Percentiles rank a stretch among this genome's conserved stretches.
These are phyloP conservation scores for Metschnikowia lochheadii DNA, from an alignment of 805 yeast species.

Conservation along the genomic window DNA sequence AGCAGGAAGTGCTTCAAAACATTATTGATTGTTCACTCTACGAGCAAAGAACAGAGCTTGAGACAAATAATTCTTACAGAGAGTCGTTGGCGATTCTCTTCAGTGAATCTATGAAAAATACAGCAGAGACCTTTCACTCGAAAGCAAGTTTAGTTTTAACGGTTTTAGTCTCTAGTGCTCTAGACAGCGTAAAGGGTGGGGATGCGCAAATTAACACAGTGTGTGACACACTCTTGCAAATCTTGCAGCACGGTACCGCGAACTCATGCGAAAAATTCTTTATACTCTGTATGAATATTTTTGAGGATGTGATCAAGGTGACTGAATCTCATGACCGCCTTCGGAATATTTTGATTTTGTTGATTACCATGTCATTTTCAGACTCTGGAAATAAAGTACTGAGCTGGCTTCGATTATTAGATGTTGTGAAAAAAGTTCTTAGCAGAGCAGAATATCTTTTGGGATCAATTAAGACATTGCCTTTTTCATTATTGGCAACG, in stretches of 20 bases:
- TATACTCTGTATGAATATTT: slow-evolving; percentile 21
- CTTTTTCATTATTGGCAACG: slow-evolving; percentile 17
- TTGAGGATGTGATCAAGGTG: slow-evolving; percentile 14
- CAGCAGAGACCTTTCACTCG: slow-evolving; percentile 72
- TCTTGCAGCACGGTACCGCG: slow-evolving; percentile 49
- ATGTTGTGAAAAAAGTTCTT: slow-evolving; percentile 20
- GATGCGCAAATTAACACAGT: slow-evolving; percentile 27
- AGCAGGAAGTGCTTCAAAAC: slow-evolving; percentile 39
- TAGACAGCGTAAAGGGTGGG: slow-evolving; percentile 4
- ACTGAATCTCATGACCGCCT: slow-evolving; percentile 2
- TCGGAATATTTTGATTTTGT: slow-evolving; percentile 30
- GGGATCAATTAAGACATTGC: slow-evolving; percentile 4
- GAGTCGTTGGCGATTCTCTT: slow-evolving; percentile 58
- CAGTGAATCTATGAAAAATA: slow-evolving; percentile 70
- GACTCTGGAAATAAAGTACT: slow-evolving; percentile 66
- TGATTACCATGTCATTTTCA: slow-evolving; percentile 53
- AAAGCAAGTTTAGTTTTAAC: slow-evolving; percentile 53
- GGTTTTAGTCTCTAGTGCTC: slow-evolving; percentile 36
- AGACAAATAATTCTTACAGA: slow-evolving; percentile 46
- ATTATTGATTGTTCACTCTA: slow-evolving; percentile 45
- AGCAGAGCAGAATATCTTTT: slow-evolving; percentile 12
- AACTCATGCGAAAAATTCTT: slow-evolving; percentile 48
- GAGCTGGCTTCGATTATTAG: slow-evolving; percentile 43
- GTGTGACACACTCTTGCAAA: slow-evolving; percentile 54
- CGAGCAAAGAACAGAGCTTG: slow-evolving; percentile 27